These are phyloP conservation scores for Claviceps capensis DNA, from an alignment of 2,329 filamentous ascomycete genomes.

Conservation along the genomic window DNA sequence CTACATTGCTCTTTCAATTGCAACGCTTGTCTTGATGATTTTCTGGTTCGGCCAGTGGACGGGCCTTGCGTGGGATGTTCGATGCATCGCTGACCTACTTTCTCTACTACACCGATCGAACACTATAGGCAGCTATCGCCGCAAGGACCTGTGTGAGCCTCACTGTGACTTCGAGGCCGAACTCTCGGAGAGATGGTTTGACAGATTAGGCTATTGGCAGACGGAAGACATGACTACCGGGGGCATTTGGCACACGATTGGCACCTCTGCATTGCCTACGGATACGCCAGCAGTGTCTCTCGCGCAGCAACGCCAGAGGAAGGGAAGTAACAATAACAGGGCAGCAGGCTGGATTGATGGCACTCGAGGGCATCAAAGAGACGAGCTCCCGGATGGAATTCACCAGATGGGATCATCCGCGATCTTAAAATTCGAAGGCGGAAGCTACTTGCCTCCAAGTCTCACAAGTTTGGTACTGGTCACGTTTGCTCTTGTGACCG, in stretches of 20 bases:
- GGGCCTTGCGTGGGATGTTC: conserved; percentile 73
- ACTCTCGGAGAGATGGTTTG: conserved; percentile 41
- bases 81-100: conserved; percentile 69
- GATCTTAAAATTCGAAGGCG: conserved; percentile 17
- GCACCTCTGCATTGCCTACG: conserved; percentile 38
- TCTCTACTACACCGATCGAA: conserved; percentile 71
- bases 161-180: conserved; percentile 38
- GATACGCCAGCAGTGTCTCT: conserved; percentile 33
- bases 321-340: not conserved
- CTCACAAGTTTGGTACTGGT: conserved; percentile 54
- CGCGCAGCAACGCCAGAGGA: conserved; percentile 4
- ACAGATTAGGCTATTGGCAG: conserved; percentile 79
- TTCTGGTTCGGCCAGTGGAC: conserved; percentile 54
- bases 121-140: conserved; percentile 56
- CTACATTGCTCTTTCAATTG: conserved; percentile 53
- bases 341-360: not conserved
- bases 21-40: conserved; percentile 38
- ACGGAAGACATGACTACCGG: conserved; percentile 49
- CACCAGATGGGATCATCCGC: conserved; percentile 13
- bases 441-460: conserved; percentile 65
- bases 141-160: conserved; percentile 43
- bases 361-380: conserved; percentile 10
- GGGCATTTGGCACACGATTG: conserved; percentile 67
- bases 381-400: conserved; percentile 19
- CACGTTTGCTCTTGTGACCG: conserved; percentile 45